Base-by-base conservation (phyloP, 768 basidiomycete species). In the Suillus fuscotomentosus region DNA sequence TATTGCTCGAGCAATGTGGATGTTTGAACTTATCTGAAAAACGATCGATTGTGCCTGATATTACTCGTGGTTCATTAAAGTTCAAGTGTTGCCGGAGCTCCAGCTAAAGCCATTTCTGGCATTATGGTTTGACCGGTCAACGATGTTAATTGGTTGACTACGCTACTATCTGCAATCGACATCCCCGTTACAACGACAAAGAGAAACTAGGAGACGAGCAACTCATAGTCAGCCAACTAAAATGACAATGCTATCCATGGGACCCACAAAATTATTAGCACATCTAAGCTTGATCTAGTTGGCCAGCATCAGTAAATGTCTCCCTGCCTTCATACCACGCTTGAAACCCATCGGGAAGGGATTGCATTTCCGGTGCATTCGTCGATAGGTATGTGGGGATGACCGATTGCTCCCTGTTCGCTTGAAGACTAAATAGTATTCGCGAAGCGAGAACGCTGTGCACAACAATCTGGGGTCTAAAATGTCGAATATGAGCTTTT, bases 391-490 rank as follows among this genome's bases (percentile, higher is more conserved):
- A 50, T 24, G 48, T 24, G 14, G 48, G 48, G 48, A 24, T 14
- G 48, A 15, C 14, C 13, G 22, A 11, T 47, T 47, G 48, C 13
- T 14, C 48, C 11, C 7, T 15, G 38, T 22, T 27, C 47, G 5
- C 38, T 36, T 20, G 61, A n/a, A 62, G 48, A 51, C 41, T 55
- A 17, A 62, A 62, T 24, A 62, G 41, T 14, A 51, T 62, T 39
- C 61, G 51, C 15, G 61, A 62, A 8, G 61, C 61, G 34, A 62
- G 47, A 47, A 62, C 50, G 61, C 48, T 62, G 7, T 62, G 61
- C 24, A 27, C 20, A 51, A 62, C 61, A 11, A 55, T 53, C 20
- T 62, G 61, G 5, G 34, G 50, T 53, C 61, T 62, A 34, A 20
- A 38, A 22, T n/a, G 15, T n/a, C 27, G n/a, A 47, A 20, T 17